These are phyloP conservation scores for Tolypocladium amazonense DNA, from an alignment of 2,329 filamentous ascomycete genomes.

Conservation along the genomic window DNA sequence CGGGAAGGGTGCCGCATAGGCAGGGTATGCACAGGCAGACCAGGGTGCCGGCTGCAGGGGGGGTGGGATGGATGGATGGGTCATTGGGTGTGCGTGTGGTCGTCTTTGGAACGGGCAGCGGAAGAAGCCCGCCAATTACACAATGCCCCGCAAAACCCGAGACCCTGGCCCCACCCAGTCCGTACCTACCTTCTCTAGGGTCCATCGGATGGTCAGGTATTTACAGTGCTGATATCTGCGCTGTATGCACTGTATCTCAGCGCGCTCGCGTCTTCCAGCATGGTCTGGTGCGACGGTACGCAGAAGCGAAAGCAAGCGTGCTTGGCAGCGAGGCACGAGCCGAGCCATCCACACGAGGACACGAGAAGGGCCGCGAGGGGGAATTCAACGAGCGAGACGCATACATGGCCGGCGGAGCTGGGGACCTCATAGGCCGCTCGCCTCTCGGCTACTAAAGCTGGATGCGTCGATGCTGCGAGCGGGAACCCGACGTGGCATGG, in stretches of 20 bases:
- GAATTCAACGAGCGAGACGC: neutral
- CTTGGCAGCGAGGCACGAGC: neutral
- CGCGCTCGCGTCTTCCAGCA: neutral
- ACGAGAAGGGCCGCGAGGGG: neutral
- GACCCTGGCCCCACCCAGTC: neutral
- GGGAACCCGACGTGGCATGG: neutral
- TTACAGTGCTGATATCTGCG: neutral
- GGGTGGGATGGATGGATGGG: neutral
- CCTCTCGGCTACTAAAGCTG: neutral
- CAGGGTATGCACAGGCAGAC: neutral
- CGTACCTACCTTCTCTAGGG: neutral
- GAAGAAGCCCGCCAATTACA: neutral
- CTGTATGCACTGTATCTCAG: neutral
- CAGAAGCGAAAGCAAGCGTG: neutral
- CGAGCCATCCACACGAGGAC: neutral
- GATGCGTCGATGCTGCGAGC: neutral
- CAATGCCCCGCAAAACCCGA: conserved; percentile 2
- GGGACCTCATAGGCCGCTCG: no score
- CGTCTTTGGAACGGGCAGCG: neutral
- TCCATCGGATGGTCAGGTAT: neutral
- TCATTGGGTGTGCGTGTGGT: neutral
- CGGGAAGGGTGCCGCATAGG: neutral
- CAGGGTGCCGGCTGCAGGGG: neutral
- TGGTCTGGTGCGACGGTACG: neutral
- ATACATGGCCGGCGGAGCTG: neutral